phyloP scores from a whole-genome alignment of 352 stramenopile genomes.

The Pseudoperonospora humuli region DNA sequence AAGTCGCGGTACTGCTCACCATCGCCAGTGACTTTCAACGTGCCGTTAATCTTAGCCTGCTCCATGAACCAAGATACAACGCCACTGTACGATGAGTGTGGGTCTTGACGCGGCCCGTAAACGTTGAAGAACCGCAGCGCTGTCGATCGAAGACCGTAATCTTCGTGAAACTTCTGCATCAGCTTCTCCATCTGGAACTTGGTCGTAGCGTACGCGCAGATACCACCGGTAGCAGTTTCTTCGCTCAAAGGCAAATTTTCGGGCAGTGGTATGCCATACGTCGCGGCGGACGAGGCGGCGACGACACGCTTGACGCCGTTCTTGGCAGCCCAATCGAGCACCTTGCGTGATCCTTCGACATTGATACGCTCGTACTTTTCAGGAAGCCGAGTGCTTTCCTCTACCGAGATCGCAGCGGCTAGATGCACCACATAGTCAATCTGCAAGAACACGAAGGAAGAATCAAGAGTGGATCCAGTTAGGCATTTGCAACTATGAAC shows the following conservation, averaged over 20 bases:
- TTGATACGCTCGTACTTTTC: slow-evolving; percentile 86
- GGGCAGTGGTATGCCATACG: slow-evolving; percentile 54
- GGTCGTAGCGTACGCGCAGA: slow-evolving; percentile 74
- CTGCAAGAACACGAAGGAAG: slow-evolving; percentile 14
- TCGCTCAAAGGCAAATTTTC: slow-evolving; percentile 69
- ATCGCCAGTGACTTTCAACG: slow-evolving; percentile 68
- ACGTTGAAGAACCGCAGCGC: slow-evolving; percentile 84
- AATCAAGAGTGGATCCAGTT: no score
- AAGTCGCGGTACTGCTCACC: slow-evolving; percentile 81
- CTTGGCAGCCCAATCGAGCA: slow-evolving; percentile 69
- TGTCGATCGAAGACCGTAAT: slow-evolving; percentile 65
- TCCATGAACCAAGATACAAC: slow-evolving; percentile 86
- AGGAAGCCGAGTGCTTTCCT: slow-evolving; percentile 75
- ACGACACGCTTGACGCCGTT: slow-evolving; percentile 75
- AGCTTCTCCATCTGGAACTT: slow-evolving; percentile 83
- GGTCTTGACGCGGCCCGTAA: slow-evolving; percentile 74
- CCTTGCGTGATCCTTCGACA: slow-evolving; percentile 71
- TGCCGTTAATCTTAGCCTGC: slow-evolving; percentile 76
- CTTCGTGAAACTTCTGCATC: slow-evolving; percentile 61
- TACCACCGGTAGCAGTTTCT: slow-evolving; percentile 63
- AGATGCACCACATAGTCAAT: slow-evolving; percentile 82
- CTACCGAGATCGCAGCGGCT: slow-evolving; percentile 75
- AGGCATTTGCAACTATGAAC: not conserved
- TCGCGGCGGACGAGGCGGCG: slow-evolving; percentile 67
- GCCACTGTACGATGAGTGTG: slow-evolving; percentile 76